Base-by-base conservation (phyloP, 164 flowering plant species). In the Saururus chinensis region DNA sequence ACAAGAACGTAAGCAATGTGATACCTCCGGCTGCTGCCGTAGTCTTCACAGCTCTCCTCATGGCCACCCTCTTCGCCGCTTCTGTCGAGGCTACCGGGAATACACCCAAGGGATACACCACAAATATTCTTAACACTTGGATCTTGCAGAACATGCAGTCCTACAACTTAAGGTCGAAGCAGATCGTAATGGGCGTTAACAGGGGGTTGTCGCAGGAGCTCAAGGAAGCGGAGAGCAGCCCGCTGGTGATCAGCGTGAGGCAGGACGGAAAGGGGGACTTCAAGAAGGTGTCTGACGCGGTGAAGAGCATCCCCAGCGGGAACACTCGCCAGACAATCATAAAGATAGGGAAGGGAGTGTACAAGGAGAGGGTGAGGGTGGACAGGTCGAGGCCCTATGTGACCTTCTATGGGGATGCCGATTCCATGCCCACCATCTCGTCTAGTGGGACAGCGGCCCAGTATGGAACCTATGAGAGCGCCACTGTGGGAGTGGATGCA, bases 331-430 rank as follows among this genome's bases (percentile, higher is more conserved):
- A 81, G 67, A 74, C 74, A 14, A 60, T 79, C 0, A 22, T 83
- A 23, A 58, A 60, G 17, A 83, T 80, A 51, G 70, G 66, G 55
- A 79, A 81, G 14, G 84, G 87, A 10, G 66, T 80, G 55, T 83
- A 76, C 62, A 88, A 92, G 84, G 96, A 88, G 68, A 84, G 86
- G 70, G 66, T 89, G 45, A 37, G 26, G 45, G 68, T 86, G 58
- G 80, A 79, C 1, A 80, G 59, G 66, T 64, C 65, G 0, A 42
- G 68, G 77, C 77, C 72, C 9, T 89, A 82, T 60, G 62, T 84
- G n/a, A 84, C 89, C 25, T 79, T 83, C 20, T 35, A 67, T n/a
- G 96, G 92, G 19, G 79, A 86, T 48, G 37, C 75, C 0, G 40
- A 17, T 1, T 73, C 82, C 21, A 84, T 84, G 9, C 92, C 96